Evolutionary conservation across 257 asterid species (phyloP), one percentile per base, ranked within the genome.

Genomic region (Penstemon davidsonii): DNA sequence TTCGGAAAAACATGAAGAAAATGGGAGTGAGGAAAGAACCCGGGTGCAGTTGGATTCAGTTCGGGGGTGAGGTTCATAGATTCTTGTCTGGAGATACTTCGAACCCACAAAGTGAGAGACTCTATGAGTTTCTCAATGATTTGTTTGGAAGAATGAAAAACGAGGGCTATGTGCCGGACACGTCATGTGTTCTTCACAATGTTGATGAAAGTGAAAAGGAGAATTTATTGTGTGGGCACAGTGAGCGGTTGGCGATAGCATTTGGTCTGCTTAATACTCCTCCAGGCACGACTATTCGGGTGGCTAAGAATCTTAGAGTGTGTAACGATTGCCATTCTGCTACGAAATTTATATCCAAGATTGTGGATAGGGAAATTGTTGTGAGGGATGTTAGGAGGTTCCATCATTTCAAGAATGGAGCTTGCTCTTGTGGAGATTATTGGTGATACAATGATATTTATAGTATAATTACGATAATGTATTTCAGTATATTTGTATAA

Each of bases 251-350:
- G 78, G 96, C 96, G 5, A 89, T 92, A 46, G 96, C 96, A 18
- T 92, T 84, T 53, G 98, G 98, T 46, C 77, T 92, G 25, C 84
- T 92, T 6, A 89, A 92, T 68, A 80, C 86, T 19, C 82, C 92
- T 33, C 92, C 87, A 0, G 90, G 95, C 37, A 76, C 86, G 1
- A 78, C 87, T 3, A 79, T 92, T 70, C 82, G 98, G 36, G 84
- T 92, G 50, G 87, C 91, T 12, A 89, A 92, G 86, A 92, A 89
- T 73, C 92, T 92, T 3, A 79, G 98, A 54, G 95, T 92, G 42
- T 92, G 98, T 64, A 89, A 82, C 13, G 98, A 92, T 70, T 92
- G 98, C 39, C 98, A 92, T 79, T 78, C 87, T 60, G 96, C 96
- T 2, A 84, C 88, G 6, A 92, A 89, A 60, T 81, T 80, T 62